Base-by-base conservation (phyloP, 2,329 filamentous ascomycete genomes). In the Aaosphaeria arxii region DNA sequence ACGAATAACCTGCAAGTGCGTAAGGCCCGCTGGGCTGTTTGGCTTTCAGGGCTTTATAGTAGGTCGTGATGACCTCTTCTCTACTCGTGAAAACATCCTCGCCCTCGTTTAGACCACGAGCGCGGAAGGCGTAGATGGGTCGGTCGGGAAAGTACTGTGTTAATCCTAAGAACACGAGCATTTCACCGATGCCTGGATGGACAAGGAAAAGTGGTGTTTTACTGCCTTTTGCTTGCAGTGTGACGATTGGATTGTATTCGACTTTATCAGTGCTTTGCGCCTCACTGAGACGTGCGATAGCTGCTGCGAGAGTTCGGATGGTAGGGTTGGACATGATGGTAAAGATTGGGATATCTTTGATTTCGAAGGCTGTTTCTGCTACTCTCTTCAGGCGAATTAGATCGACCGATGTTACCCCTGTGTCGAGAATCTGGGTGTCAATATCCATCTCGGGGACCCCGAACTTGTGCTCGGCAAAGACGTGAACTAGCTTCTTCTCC, bases 1-100 rank as follows among this genome's bases (percentile, higher is more conserved):
- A 80, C 5, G 68, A 75, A 54, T 81, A 82, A 1, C 79, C 79
- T 0, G 74, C 74, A 1, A 82, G 57, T 0, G 74, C 74, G 51
- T 82, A 82, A 0, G 79, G 78, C 0, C 79, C 78, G 0, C 60
- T 11, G 0, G 78, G 77, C 48, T 82, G 79, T 1, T 48, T 49
- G 4, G 46, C 28, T n/a, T 68, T 67, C 35, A 82, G 73, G 0
- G 71, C 69, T 0, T 45, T 35, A 7, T 62, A 50, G 56, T 81
- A 82, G 0, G 59, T 70, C 1, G 54, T 48, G 1, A 77, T 61
- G 0, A 66, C 57, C 40, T 81, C 76, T 0, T 54, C 45, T 13
- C 81, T 63, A 31, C 43, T 55, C 0, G 39, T 44, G 58, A 79
- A 78, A 38, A 49, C 56, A 0, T 44, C 4, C 39, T 78, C 69